Base-by-base conservation (phyloP, 2,329 filamentous ascomycete genomes). In the Trichophyton equinum region DNA sequence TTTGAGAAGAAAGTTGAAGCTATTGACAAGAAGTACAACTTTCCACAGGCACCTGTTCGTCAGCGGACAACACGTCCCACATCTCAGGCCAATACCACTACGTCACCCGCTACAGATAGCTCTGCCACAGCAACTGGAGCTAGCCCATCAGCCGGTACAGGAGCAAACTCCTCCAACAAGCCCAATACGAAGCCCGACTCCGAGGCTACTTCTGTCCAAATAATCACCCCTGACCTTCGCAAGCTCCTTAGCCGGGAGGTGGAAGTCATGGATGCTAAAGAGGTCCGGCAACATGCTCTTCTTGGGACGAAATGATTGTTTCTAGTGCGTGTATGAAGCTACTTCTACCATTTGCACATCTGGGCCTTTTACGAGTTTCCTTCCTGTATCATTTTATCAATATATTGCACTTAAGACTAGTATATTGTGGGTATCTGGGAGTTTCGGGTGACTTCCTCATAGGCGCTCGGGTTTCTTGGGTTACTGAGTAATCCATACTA, bases 1-100 rank as follows among this genome's bases (percentile, higher is more conserved):
- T 99, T 96, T 74, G 86, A 95, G 69, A 83, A 91, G 51, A 86
- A 89, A 1, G 87, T 99, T 9, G 90, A 97, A 69, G 88, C 89
- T 0, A 86, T 96, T 40, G 95, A 99, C 74, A 92, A 94, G 76
- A 95, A 94, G 73, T 81, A 86, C 58, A 91, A 89, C 69, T 95
- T 96, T 67, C 91, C 91, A 0, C 76, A 78, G 0, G 84, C 81
- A 61, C 70, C 75, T 68, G 63, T 64, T 22, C 64, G 64, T n/a
- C 62, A 64, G 53, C 55, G 64, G 15, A 57, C 36, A 22, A 63
- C 59, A 46, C 53, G 42, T 9, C 42, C 51, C 6, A 11, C 57
- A 40, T 15, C 58, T 13, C 63, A 47, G 36, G 49, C 56, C 47
- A 61, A 55, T n/a, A 46, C 7, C 46, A 25, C 57, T 53, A 7